Percentiles rank a stretch among this genome's conserved stretches.
These are phyloP conservation scores for Penicillium sp. DNA, from an alignment of 2,329 filamentous ascomycete genomes.

Conservation along the genomic window DNA sequence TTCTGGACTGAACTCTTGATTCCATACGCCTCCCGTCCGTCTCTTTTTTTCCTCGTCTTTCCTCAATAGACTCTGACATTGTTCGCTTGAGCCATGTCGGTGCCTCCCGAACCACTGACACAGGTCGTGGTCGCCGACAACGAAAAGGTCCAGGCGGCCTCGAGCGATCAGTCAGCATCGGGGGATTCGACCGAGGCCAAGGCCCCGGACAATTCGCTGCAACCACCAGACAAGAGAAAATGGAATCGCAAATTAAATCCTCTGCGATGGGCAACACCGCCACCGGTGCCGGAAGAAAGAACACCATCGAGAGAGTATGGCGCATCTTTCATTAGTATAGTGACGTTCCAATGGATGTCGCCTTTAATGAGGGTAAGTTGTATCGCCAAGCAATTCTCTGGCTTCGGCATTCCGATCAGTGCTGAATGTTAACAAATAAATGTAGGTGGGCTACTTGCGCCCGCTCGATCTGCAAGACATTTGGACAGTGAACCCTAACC, in stretches of 20 bases:
- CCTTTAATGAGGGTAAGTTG: slow-evolving; percentile 72
- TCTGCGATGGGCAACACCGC: slow-evolving; percentile 47
- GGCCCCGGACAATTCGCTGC: slow-evolving; percentile 4
- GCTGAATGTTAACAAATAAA: slow-evolving; percentile 11
- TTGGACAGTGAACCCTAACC: slow-evolving; percentile 80
- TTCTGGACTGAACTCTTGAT: slow-evolving; percentile 1
- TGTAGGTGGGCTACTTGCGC: slow-evolving; percentile 76
- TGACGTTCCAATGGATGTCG: slow-evolving; percentile 89
- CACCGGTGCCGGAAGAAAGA: slow-evolving; percentile 56
- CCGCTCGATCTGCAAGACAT: slow-evolving; percentile 80
- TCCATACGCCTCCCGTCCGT: background rate
- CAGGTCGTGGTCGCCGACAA: slow-evolving; percentile 16
- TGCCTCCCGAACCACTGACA: slow-evolving; percentile 14
- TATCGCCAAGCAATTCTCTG: slow-evolving; percentile 2
- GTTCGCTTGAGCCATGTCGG: slow-evolving; percentile 9
- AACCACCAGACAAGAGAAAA: slow-evolving; percentile 15
- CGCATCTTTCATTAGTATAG: slow-evolving; percentile 69
- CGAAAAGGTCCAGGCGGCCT: slow-evolving; percentile 17
- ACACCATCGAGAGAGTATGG: slow-evolving; percentile 65
- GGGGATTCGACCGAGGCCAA: slow-evolving; percentile 11
- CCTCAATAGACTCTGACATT: background rate
- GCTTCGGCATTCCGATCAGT: slow-evolving; percentile 1
- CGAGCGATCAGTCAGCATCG: slow-evolving; percentile 13
- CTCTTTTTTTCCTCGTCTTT: background rate
- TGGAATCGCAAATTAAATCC: slow-evolving; percentile 47